phyloP scores from a whole-genome alignment of 169 alveolate species.

The Besnoitia besnoiti region DNA sequence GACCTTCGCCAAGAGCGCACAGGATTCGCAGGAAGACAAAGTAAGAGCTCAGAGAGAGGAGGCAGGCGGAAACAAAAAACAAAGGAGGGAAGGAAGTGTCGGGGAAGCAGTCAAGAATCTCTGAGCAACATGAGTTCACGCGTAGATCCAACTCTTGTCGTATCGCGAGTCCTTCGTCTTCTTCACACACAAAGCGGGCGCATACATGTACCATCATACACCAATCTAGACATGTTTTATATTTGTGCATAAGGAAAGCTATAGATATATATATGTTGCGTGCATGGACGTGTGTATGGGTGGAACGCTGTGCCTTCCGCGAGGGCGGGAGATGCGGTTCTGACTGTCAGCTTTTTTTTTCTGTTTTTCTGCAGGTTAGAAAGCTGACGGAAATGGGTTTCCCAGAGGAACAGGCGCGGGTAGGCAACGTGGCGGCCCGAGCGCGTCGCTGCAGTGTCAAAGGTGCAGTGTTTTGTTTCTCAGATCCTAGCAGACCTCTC shows the following conservation, averaged over 20 bases:
- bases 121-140: too few relatives aligned
- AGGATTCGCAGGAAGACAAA: conserved; percentile 52
- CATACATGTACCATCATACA: neutral
- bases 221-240: neutral
- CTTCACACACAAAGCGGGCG: neutral
- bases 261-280: too few relatives aligned
- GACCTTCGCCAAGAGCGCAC: conserved; percentile 42
- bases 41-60: too few relatives aligned
- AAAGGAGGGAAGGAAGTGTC: neutral
- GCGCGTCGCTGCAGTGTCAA: conserved; percentile 63
- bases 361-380: neutral
- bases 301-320: too few relatives aligned
- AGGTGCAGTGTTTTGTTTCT: conserved; percentile 62
- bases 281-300: too few relatives aligned
- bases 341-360: neutral
- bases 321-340: too few relatives aligned
- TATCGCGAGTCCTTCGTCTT: neutral
- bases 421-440: too few relatives aligned
- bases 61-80: neutral
- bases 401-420: conserved; percentile 58
- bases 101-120: too few relatives aligned
- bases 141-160: too few relatives aligned
- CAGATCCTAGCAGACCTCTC: too few relatives aligned
- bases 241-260: neutral
- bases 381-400: conserved; percentile 68